Evolutionary conservation across 139 green algal species (phyloP).

Genomic region (Pleodorina starrii): DNA sequence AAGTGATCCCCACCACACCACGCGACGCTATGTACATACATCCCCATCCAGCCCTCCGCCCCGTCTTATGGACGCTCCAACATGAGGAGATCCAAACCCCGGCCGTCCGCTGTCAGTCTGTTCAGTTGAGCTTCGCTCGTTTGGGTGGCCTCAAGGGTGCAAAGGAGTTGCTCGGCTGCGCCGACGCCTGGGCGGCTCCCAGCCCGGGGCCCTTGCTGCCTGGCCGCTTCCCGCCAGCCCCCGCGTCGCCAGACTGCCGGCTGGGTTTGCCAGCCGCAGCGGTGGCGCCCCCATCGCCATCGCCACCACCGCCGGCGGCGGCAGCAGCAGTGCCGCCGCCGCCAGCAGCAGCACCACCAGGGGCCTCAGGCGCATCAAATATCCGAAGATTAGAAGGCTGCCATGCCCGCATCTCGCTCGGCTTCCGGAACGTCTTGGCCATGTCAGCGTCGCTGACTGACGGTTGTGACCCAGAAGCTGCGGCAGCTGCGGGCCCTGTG

Average conservation of each 20-base stretch:
- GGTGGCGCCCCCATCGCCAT: neutral
- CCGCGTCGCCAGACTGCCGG: neutral
- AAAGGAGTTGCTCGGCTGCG: neutral
- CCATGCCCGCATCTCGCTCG: slow-evolving; percentile 1
- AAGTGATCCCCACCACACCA: too few species aligned
- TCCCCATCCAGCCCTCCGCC: too few species aligned
- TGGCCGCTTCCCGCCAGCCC: neutral
- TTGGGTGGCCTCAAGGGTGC: slow-evolving; percentile 35
- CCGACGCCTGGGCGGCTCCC: neutral
- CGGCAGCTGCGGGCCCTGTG: neutral
- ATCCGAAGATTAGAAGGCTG: slow-evolving; percentile 10
- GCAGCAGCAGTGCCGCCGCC: too few species aligned
- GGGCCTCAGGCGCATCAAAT: neutral
- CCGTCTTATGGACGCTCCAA: too few species aligned
- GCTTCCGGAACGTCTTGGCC: slow-evolving; percentile 38
- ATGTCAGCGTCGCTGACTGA: slow-evolving; percentile 21
- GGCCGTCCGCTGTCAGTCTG: neutral
- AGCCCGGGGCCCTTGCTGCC: neutral
- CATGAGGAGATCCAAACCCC: neutral
- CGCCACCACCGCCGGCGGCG: neutral
- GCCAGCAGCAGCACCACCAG: neutral
- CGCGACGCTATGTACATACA: too few species aligned
- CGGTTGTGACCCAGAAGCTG: neutral
- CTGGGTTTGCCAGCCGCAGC: neutral
- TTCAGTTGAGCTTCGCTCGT: slow-evolving; percentile 1